Base-by-base conservation (phyloP, 1,139 yeast species). In the Scheffersomyces parashehatae region DNA sequence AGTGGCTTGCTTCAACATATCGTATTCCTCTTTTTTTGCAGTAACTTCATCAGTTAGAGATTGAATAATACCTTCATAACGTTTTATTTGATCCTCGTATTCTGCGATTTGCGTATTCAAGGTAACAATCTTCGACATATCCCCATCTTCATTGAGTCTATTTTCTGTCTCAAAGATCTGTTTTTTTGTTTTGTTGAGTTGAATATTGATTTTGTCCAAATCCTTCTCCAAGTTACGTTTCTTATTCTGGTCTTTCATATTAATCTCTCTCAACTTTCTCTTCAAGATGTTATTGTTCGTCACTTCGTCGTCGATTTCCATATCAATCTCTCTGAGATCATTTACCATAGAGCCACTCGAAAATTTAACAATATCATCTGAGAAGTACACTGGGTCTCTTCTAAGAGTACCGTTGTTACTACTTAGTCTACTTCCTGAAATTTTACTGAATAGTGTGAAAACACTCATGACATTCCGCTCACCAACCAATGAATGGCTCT, bases 341-440 rank as follows among this genome's bases (percentile, higher is more conserved):
- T 30, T 36, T 8, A 30, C 37, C 10, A 39, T 39, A 6, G 51
- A 44, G n/a, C 60, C 60, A 28, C 58, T 49, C 3, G 69, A 59
- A 45, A 73, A 63, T 46, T 70, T 73, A 16, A 61, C 61, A 2
- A 65, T 55, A 7, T 58, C 68, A 28, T 58, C 57, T 5, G 52
- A 44, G 44, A 69, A 81, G 50, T 64, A 67, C 5, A 84, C 65
- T 0, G 96, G 91, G 60, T 86, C 88, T 14, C 77, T 67, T 47
- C 80, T 70, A 15, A 81, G 71, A 2, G 77, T 73, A 1, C 77
- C 74, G 24, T 70, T 70, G 38, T 58, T 54, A 20, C 62, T 65
- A 42, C 63, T 58, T 9, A 65, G 55, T 39, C 81, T 73, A 43
- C 74, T 69, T 10, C 81, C 76, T 7, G 73, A 64, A 16, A 69